Conservation (phyloP, 2,329 filamentous ascomycete genomes). For the Fusarium multiceps region DNA sequence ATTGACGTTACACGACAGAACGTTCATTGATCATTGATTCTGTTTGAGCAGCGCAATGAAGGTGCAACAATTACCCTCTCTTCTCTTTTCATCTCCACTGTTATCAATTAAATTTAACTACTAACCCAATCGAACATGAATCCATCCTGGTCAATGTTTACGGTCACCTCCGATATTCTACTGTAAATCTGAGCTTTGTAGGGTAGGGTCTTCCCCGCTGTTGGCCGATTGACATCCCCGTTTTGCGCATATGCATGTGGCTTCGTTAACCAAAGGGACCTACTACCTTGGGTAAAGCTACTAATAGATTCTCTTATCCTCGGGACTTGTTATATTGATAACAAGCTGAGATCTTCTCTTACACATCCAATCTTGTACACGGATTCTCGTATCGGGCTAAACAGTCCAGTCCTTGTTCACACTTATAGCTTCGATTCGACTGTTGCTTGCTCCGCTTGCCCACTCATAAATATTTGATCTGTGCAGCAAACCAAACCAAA, state of each 20-base stretch:
- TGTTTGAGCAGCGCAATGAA: neutral
- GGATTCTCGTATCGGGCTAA: slow-evolving; percentile 2
- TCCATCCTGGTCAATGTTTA: slow-evolving; percentile 8
- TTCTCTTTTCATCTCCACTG: slow-evolving; percentile 1
- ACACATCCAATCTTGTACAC: slow-evolving; percentile 25
- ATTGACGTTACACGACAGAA: neutral
- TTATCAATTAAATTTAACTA: neutral
- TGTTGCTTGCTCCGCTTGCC: slow-evolving; percentile 8
- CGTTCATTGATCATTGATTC: neutral
- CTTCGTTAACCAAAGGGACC: slow-evolving; percentile 34
- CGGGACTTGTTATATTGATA: slow-evolving; percentile 32
- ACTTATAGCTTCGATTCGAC: slow-evolving; percentile 1
- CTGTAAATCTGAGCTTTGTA: neutral
- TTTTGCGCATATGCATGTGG: slow-evolving; percentile 44
- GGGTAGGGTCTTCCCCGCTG: slow-evolving; percentile 27
- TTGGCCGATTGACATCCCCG: slow-evolving; percentile 34
- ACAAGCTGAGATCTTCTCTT: slow-evolving; percentile 21
- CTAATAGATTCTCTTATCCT: slow-evolving; percentile 31
- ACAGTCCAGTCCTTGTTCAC: neutral
- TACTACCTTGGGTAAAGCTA: slow-evolving; percentile 32
- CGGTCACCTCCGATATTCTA: slow-evolving; percentile 37
- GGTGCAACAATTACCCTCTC: neutral
- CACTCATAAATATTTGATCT: slow-evolving; percentile 27
- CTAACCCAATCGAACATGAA: neutral
- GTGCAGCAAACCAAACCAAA: slow-evolving; percentile 5